Evolutionary conservation across 2,329 filamentous ascomycete genomes (phyloP).

Genomic region (Verticillium nubilum): DNA sequence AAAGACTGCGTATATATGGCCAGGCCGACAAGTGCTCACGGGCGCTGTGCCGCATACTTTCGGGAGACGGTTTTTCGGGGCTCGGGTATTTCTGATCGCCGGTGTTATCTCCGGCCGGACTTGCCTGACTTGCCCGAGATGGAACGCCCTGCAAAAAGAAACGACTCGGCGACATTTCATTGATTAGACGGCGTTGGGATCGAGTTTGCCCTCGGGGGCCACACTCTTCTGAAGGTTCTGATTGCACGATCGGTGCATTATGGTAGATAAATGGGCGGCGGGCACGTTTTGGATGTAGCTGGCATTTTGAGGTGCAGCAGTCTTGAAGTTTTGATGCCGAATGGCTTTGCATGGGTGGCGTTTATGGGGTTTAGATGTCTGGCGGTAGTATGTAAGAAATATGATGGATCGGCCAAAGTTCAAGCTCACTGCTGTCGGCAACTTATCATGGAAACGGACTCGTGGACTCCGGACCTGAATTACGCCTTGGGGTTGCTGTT

Average conservation of each 20-base stretch:
- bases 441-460: not conserved
- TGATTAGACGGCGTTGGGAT: not conserved
- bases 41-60: not conserved
- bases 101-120: not conserved
- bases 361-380: not conserved
- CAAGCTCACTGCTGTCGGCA: not conserved
- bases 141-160: not conserved
- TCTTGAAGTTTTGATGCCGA: not conserved
- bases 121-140: not conserved
- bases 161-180: not conserved
- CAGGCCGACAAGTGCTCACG: not conserved
- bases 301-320: not conserved
- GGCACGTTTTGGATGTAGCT: not conserved
- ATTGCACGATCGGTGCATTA: not conserved
- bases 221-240: not conserved
- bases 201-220: not conserved
- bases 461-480: no score
- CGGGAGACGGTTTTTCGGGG: not conserved
- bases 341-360: not conserved
- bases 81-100: slow-evolving; percentile 5
- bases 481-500: no score
- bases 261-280: not conserved
- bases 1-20: not conserved
- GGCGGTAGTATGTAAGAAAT: not conserved
- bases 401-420: not conserved